A percentile compares a stretch with the other conserved stretches of the same genome.
Conservation (phyloP, 2,329 filamentous ascomycete species). For the Apiospora sp. region DNA sequence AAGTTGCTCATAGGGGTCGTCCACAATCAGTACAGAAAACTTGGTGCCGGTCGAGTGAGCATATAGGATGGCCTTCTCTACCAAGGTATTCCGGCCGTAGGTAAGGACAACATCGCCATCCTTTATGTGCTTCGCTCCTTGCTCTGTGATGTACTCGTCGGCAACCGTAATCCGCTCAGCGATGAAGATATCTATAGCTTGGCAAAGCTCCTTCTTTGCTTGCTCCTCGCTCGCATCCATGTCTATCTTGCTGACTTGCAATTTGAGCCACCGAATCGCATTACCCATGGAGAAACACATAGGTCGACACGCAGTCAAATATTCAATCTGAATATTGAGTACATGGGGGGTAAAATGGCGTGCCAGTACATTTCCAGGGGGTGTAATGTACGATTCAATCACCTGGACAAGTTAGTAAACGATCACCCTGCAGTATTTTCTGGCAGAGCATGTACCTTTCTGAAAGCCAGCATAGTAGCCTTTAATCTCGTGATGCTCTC, state of each 20-base stretch:
- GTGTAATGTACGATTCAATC: conserved; percentile 91
- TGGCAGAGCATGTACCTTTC: conserved; percentile 65
- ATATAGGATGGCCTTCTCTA: conserved; percentile 80
- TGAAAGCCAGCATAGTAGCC: conserved; percentile 88
- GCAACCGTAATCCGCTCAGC: conserved; percentile 89
- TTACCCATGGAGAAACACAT: conserved; percentile 98
- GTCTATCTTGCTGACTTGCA: conserved; percentile 89
- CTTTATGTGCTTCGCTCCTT: conserved; percentile 77
- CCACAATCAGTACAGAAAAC: conserved; percentile 86
- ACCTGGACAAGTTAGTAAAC: conserved; percentile 61
- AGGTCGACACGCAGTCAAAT: conserved; percentile 90
- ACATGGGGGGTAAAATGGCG: conserved; percentile 91
- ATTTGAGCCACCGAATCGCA: conserved; percentile 92
- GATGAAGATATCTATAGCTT: conserved; percentile 88
- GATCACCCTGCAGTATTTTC: neutral
- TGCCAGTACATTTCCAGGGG: conserved; percentile 81
- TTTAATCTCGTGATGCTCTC: conserved; percentile 90
- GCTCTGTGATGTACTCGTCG: conserved; percentile 82
- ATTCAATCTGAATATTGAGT: conserved; percentile 94
- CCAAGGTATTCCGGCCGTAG: conserved; percentile 85
- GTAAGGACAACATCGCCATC: conserved; percentile 85
- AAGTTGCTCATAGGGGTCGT: conserved; percentile 66
- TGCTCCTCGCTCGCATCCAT: conserved; percentile 82
- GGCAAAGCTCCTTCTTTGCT: conserved; percentile 80
- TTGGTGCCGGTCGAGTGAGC: conserved; percentile 74